Base-by-base conservation (phyloP, 768 basidiomycete species). In the Cystobasidium onofrii region DNA sequence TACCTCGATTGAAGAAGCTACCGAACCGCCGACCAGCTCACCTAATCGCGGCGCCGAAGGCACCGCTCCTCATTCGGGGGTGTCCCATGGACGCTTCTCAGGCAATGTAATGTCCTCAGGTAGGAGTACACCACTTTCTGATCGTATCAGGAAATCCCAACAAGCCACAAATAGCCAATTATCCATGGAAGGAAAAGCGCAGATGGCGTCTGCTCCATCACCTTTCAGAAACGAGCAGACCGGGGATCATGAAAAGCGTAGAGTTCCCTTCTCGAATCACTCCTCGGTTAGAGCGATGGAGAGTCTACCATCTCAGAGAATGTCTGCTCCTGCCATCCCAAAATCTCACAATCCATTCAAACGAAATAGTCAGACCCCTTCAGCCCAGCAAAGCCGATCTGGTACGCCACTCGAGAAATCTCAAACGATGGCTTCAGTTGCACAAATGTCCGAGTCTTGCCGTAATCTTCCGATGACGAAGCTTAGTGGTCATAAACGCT, bases 21-120 rank as follows among this genome's bases (percentile, higher is more conserved):
- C 63, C 25, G 63, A 64, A 44, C 63, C 63, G 3, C 63, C 63
- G 9, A 34, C 39, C 4, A 64, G 63, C 41, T 44, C 63, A 7
- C 34, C 63, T 10, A 31, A 64, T 34, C 63, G 34, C 6, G 25
- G 18, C 41, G 7, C 2, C 20, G 18, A 50, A 7, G 46, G 20
- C 9, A 15, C 15, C 18, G 12, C 46, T 20, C 46, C 9, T 4
- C 12, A 50, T 20, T 17, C n/a, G 46, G 46, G 20, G 39, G 39
- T 6, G 6, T 3, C 61, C 34, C 7, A 31, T 23, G 20, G 54
- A 4, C 6, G 54, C 54, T 7, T 18, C 6, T 7, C 7, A 55
- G 20, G 54, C 29, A 55, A 31, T 18, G 4, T 20, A 18, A 4
- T 18, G 20, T 15, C 7, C 15, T 15, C 6, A 39, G 39, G 15